A percentile compares a stretch with the other conserved stretches of the same genome.
These are phyloP conservation scores for Coriaria nepalensis DNA, from an alignment of 306 rosid species.

Conservation along the genomic window DNA sequence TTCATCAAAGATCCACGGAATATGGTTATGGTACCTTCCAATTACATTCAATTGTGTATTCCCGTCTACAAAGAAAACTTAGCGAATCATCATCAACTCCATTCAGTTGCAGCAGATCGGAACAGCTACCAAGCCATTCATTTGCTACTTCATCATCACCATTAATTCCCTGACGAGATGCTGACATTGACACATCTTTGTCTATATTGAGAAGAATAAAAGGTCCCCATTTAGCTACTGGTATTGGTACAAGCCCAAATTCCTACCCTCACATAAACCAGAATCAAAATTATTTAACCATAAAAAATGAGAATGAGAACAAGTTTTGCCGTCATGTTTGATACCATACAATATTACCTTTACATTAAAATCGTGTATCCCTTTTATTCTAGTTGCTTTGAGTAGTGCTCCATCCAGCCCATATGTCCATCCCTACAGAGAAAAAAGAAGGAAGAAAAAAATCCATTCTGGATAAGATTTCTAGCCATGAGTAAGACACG, in stretches of 20 bases:
- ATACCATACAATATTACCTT: constrained; percentile 39
- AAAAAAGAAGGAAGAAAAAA: constrained; percentile 2
- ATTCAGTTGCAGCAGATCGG: constrained; percentile 38
- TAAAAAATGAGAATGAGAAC: constrained; percentile 1
- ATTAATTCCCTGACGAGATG: constrained; percentile 15
- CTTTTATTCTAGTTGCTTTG: constrained; percentile 64
- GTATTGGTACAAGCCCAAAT: constrained; percentile 58
- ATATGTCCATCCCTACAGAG: constrained; percentile 83
- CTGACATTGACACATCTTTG: constrained; percentile 11
- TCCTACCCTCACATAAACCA: constrained; percentile 46
- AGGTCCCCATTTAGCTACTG: constrained; percentile 76
- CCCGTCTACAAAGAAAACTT: constrained; percentile 59
- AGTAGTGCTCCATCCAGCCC: constrained; percentile 71
- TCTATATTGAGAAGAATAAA: constrained; percentile 69
- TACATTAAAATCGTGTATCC: constrained; percentile 54
- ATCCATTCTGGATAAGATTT: background rate
- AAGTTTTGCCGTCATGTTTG: background rate
- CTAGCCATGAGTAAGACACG: background rate
- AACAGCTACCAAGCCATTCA: constrained; percentile 82
- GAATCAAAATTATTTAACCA: constrained; percentile 20
- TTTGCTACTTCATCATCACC: constrained; percentile 25
- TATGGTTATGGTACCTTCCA: constrained; percentile 56
- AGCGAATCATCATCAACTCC: constrained; percentile 64
- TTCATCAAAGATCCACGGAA: background rate
- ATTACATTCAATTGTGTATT: constrained; percentile 73